Conservation (phyloP, 768 basidiomycete genomes). For the Psilocybe cubensis region DNA sequence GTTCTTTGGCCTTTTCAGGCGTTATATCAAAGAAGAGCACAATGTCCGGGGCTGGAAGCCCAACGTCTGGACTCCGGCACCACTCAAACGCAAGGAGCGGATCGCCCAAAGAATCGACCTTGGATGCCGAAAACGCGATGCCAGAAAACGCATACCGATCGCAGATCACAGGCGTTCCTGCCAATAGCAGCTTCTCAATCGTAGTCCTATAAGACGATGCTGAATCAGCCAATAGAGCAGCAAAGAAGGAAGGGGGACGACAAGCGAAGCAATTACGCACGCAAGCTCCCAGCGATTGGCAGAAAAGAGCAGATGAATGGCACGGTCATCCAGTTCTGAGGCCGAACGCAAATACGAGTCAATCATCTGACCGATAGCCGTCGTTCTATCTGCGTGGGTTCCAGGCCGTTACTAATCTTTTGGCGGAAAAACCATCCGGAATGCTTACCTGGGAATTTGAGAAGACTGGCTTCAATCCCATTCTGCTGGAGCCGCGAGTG, state of each 20-base stretch:
- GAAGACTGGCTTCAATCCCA: conserved; percentile 51
- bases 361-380: conserved; percentile 90
- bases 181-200: conserved; percentile 60
- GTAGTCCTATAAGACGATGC: conserved; percentile 42
- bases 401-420: background rate
- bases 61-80: conserved; percentile 86
- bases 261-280: conserved; percentile 45
- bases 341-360: conserved; percentile 86
- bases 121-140: conserved; percentile 82
- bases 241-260: background rate
- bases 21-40: conserved; percentile 86
- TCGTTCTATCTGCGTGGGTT: conserved; percentile 76
- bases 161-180: conserved; percentile 79
- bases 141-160: conserved; percentile 98
- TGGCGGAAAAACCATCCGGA: background rate
- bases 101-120: conserved; percentile 32
- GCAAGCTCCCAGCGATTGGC: conserved; percentile 97
- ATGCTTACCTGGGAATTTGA: conserved; percentile 89
- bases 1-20: conserved; percentile 63
- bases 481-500: conserved; percentile 52
- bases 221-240: background rate
- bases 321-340: conserved; percentile 88
- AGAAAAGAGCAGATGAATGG: conserved; percentile 92
- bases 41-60: conserved; percentile 88
- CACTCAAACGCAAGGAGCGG: conserved; percentile 69